Conservation (phyloP, 768 basidiomycete genomes). For the Termitomyces sp. region DNA sequence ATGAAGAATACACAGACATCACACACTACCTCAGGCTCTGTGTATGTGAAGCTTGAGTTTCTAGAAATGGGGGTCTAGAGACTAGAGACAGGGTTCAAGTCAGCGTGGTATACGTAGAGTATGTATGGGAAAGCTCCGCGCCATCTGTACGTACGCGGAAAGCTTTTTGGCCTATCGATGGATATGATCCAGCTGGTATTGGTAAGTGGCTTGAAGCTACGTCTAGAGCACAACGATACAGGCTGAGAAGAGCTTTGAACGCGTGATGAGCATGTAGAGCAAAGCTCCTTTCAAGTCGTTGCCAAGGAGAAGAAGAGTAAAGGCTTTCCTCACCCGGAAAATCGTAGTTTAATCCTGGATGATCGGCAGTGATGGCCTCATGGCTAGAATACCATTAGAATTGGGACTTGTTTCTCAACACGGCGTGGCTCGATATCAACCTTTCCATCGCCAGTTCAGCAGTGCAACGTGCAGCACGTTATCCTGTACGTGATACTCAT, state of each 20-base stretch:
- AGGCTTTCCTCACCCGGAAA: not conserved
- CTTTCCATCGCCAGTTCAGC: not conserved
- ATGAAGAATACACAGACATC: not conserved
- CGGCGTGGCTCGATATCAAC: not conserved
- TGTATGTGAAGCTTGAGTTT: not conserved
- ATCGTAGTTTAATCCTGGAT: not conserved
- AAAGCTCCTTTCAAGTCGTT: not conserved
- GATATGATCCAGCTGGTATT: not conserved
- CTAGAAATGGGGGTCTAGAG: not conserved
- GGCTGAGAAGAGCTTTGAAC: not conserved
- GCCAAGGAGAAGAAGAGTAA: not conserved
- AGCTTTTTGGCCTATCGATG: not conserved
- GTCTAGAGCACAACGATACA: not conserved
- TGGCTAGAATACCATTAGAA: not conserved
- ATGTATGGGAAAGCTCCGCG: not conserved
- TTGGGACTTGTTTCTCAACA: not conserved
- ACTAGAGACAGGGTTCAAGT: not conserved
- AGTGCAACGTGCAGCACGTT: not conserved
- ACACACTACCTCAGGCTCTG: not conserved
- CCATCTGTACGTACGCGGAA: conserved; percentile 1
- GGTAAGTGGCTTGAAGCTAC: conserved; percentile 3
- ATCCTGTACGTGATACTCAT: not conserved
- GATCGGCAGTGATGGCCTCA: not conserved
- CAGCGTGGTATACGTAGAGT: not conserved
- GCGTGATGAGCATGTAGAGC: not conserved